Conservation (phyloP, 345 rosid genomes). For the Gossypium longicalyx region DNA sequence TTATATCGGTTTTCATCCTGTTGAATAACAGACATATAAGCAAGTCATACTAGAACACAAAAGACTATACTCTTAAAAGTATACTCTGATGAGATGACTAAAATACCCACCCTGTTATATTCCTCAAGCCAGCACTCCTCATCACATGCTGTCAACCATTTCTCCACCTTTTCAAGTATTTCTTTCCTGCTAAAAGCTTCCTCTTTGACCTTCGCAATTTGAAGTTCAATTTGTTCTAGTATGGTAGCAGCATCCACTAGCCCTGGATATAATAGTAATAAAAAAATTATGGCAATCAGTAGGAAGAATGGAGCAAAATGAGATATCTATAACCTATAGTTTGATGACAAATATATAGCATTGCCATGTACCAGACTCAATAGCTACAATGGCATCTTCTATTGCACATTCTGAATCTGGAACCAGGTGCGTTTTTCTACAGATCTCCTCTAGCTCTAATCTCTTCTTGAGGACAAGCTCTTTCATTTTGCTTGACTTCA, state of each 20-base stretch:
- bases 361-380: slow-evolving; percentile 64
- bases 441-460: slow-evolving; percentile 79
- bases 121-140: slow-evolving; percentile 99
- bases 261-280: slow-evolving; percentile 32
- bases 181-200: slow-evolving; percentile 91
- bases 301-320: background rate
- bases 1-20: slow-evolving; percentile 96
- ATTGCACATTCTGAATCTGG: slow-evolving; percentile 60
- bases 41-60: background rate
- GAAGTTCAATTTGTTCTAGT: slow-evolving; percentile 81
- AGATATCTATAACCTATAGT: background rate
- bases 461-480: slow-evolving; percentile 93
- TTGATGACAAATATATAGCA: background rate
- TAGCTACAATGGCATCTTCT: slow-evolving; percentile 61
- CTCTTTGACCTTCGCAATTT: slow-evolving; percentile 76
- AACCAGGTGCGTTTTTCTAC: slow-evolving; percentile 82
- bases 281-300: background rate
- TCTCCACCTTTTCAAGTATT: slow-evolving; percentile 89
- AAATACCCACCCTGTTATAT: slow-evolving; percentile 71
- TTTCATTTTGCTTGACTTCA: slow-evolving; percentile 94
- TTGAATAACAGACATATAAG: slow-evolving; percentile 22
- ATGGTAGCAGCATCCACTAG: slow-evolving; percentile 54
- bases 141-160: slow-evolving; percentile 90
- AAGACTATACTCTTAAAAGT: background rate
- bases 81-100: background rate